A percentile compares a stretch with the other conserved stretches of the same genome.
Evolutionary conservation across 1,139 yeast species (phyloP).

Genomic region (Yamadazyma buinensis): DNA sequence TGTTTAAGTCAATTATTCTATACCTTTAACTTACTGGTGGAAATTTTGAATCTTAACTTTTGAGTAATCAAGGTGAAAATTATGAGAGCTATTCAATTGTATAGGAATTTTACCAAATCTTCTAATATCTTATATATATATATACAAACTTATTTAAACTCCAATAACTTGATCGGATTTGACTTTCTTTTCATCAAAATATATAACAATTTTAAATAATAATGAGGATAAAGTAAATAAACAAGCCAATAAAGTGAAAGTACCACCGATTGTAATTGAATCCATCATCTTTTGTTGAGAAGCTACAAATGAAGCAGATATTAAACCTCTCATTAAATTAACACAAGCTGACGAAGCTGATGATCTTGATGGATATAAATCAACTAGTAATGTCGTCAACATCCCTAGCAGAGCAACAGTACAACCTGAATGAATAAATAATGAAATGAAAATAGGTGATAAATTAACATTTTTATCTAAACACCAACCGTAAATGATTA

Average conservation of each 20-base stretch:
- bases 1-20: too few relatives aligned
- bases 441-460: slow-evolving; percentile 53
- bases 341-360: slow-evolving; percentile 30
- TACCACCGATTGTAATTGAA: slow-evolving; percentile 57
- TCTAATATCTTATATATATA: too few relatives aligned
- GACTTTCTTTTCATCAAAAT: too few relatives aligned
- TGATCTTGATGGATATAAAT: slow-evolving; percentile 26
- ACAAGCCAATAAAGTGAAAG: slow-evolving; percentile 54
- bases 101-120: too few relatives aligned
- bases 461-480: slow-evolving; percentile 44
- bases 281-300: slow-evolving; percentile 54
- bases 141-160: too few relatives aligned
- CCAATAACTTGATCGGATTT: too few relatives aligned
- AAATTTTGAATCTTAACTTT: too few relatives aligned
- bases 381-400: slow-evolving; percentile 26
- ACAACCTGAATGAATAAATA: slow-evolving; percentile 45
- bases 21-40: too few relatives aligned
- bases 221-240: slow-evolving; percentile 7
- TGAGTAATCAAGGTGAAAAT: too few relatives aligned
- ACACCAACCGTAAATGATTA: slow-evolving; percentile 65
- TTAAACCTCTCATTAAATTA: slow-evolving; percentile 36
- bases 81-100: too few relatives aligned
- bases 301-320: slow-evolving; percentile 62
- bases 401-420: slow-evolving; percentile 22
- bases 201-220: slow-evolving; percentile 2